Conservation (phyloP, 148 eudicot species). For the Selenicereus undatus region DNA sequence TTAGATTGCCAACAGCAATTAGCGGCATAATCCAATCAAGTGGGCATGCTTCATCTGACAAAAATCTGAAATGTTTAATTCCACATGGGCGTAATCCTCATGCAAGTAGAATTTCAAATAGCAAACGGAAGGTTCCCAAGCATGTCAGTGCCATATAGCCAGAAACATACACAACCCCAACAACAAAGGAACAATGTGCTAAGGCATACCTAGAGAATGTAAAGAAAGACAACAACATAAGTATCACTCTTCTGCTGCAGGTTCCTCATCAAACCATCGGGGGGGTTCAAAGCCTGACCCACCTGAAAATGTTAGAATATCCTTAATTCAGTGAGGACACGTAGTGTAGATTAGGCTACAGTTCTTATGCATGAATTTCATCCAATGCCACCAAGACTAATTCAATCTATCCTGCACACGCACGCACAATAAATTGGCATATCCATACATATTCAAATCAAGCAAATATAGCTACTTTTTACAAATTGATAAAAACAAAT, state of each 20-base stretch:
- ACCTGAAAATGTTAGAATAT: constrained; percentile 21
- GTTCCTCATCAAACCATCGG: constrained; percentile 36
- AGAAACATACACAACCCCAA: not conserved
- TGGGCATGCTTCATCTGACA: not conserved
- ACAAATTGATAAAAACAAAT: too few relatives aligned
- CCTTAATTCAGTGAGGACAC: not conserved
- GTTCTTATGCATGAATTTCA: not conserved
- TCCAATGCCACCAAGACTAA: not conserved
- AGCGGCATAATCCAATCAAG: not conserved
- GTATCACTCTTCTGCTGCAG: constrained; percentile 23
- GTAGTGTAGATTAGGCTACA: not conserved
- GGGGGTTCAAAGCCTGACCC: constrained; percentile 49
- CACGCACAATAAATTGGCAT: not conserved
- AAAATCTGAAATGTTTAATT: not conserved
- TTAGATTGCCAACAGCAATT: not conserved
- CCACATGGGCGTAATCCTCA: not conserved
- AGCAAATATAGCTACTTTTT: not conserved
- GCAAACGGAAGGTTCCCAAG: not conserved
- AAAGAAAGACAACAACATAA: not conserved
- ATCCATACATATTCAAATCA: not conserved
- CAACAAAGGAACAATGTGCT: not conserved
- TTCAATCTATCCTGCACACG: not conserved
- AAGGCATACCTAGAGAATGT: not conserved
- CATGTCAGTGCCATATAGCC: not conserved
- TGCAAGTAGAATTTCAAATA: not conserved